Evolutionary conservation across 345 rosid species (phyloP).

Genomic region (Boechera retrofracta): DNA sequence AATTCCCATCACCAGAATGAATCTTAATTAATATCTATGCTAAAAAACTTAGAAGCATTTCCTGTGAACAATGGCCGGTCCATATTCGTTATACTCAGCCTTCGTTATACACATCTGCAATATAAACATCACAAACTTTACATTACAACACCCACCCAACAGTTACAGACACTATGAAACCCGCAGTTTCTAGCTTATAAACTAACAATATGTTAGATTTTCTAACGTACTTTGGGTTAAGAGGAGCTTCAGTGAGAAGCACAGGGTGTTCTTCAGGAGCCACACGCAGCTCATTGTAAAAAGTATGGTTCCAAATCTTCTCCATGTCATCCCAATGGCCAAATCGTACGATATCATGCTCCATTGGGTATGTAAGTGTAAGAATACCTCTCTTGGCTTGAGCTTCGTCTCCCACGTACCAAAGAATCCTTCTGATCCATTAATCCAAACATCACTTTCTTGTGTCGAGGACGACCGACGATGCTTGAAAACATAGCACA

Average conservation of each 20-base stretch:
- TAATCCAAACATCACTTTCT: slow-evolving; percentile 12
- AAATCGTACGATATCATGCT: slow-evolving; percentile 11
- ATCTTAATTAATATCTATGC: no score
- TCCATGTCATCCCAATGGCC: slow-evolving; percentile 42
- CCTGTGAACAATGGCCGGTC: slow-evolving; percentile 1
- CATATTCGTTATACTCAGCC: neutral
- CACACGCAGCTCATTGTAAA: slow-evolving; percentile 23
- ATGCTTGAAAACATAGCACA: slow-evolving; percentile 49
- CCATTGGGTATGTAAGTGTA: slow-evolving; percentile 31
- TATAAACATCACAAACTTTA: slow-evolving; percentile 18
- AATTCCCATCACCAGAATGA: no score
- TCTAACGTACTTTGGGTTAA: slow-evolving; percentile 12
- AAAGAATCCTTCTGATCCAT: neutral
- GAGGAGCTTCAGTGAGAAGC: slow-evolving; percentile 39
- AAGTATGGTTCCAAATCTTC: slow-evolving; percentile 33
- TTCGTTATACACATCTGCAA: slow-evolving; percentile 10
- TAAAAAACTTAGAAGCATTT: slow-evolving; percentile 7
- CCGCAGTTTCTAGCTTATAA: neutral
- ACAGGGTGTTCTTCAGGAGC: slow-evolving; percentile 29
- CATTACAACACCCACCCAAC: slow-evolving; percentile 3
- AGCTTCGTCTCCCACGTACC: slow-evolving; percentile 32
- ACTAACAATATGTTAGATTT: neutral
- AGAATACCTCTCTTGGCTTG: slow-evolving; percentile 36
- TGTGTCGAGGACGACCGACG: slow-evolving; percentile 38
- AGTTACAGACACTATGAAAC: slow-evolving; percentile 34